These are phyloP conservation scores for Xylaria sp. DNA, from an alignment of 2,329 filamentous ascomycete species.

Conservation along the genomic window DNA sequence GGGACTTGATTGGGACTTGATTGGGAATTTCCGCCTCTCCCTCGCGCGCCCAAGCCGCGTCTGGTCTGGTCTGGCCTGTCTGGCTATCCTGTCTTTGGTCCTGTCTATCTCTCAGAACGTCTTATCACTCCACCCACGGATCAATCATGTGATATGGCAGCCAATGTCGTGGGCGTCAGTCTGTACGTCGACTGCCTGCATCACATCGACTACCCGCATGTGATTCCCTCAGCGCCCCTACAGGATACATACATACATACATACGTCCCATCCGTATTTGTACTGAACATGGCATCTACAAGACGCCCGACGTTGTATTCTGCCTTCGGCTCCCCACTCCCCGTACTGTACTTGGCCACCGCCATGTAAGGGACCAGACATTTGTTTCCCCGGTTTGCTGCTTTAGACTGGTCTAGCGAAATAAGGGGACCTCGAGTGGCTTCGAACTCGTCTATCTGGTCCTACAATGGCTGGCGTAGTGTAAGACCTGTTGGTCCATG, in stretches of 20 bases:
- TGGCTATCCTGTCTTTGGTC: no score
- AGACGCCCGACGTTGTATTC: constrained; percentile 17
- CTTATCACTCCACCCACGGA: constrained; percentile 1
- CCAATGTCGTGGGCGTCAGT: constrained; percentile 20
- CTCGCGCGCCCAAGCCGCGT: not conserved
- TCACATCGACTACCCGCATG: constrained; percentile 16
- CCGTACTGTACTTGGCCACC: not conserved
- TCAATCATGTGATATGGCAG: constrained; percentile 29
- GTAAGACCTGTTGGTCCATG: not conserved
- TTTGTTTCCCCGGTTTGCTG: constrained; percentile 1
- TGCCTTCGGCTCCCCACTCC: not conserved
- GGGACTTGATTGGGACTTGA: not conserved
- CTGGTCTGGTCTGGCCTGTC: not conserved
- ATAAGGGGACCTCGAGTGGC: not conserved
- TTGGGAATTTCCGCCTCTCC: not conserved
- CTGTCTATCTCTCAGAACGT: not conserved
- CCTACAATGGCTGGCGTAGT: constrained; percentile 9
- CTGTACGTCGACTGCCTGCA: constrained; percentile 13
- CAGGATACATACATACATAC: not conserved
- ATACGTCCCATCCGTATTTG: not conserved
- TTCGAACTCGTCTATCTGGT: constrained; percentile 14
- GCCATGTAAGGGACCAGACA: constrained; percentile 26
- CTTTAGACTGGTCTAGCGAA: not conserved
- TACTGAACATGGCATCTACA: no score
- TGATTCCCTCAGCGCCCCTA: constrained; percentile 6